phyloP scores from a whole-genome alignment of 176 grass and related monocot genomes.

The Avena insularis region DNA sequence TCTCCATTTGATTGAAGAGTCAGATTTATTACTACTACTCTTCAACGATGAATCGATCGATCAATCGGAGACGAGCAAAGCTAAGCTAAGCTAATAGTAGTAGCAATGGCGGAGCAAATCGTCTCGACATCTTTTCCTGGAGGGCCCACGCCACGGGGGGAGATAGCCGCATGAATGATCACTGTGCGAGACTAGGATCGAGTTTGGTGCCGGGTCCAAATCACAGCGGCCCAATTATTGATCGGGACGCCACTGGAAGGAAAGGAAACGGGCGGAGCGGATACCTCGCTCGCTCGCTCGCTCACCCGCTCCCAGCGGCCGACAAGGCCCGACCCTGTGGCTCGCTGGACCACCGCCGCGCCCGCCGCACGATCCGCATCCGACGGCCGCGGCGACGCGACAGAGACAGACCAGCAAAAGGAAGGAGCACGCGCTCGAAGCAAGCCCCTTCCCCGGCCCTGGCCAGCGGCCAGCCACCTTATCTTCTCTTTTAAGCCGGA shows the following conservation, averaged over 20 bases:
- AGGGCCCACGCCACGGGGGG: background rate
- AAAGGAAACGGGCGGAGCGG: background rate
- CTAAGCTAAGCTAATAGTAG: too few species aligned
- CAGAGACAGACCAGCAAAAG: constrained; percentile 29
- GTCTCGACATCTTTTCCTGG: background rate
- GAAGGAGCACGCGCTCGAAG: background rate
- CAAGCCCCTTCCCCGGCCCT: background rate
- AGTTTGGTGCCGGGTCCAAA: constrained; percentile 74
- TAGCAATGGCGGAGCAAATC: background rate
- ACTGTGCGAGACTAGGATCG: constrained; percentile 65
- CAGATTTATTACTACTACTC: background rate
- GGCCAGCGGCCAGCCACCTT: background rate
- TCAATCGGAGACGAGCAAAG: background rate
- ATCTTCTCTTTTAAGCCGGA: constrained; percentile 57
- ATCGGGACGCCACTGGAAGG: constrained; percentile 57
- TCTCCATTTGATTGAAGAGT: constrained; percentile 36
- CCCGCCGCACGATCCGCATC: constrained; percentile 52
- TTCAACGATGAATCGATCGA: constrained; percentile 42
- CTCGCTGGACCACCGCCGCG: constrained; percentile 49
- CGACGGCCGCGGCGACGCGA: constrained; percentile 32
- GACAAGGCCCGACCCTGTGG: constrained; percentile 61
- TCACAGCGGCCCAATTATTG: constrained; percentile 79
- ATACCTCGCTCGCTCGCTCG: background rate
- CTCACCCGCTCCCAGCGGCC: constrained; percentile 51
- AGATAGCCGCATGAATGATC: constrained; percentile 50